A percentile compares a stretch with the other conserved stretches of the same genome.
phyloP scores from a whole-genome alignment of 495 filamentous ascomycete genomes.

The Penicillium salamii region DNA sequence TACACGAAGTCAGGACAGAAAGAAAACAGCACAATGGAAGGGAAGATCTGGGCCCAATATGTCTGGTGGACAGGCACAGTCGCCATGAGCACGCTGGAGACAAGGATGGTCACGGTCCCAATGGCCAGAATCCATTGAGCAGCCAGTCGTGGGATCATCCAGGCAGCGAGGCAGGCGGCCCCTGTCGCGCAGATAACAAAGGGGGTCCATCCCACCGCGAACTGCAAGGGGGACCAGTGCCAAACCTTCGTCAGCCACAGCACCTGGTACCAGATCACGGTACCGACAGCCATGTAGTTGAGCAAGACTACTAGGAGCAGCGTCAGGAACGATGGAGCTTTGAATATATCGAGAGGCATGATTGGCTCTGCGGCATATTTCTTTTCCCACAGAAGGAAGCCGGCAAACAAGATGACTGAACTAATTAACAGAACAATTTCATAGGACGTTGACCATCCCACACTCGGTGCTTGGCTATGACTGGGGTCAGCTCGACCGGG shows the following conservation, averaged over 20 bases:
- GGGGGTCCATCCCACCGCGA: constrained; percentile 43
- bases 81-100: constrained; percentile 39
- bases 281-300: constrained; percentile 51
- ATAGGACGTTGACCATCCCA: constrained; percentile 47
- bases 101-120: constrained; percentile 36
- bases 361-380: constrained; percentile 41
- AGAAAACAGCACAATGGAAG: constrained; percentile 40
- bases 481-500: not conserved
- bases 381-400: constrained; percentile 47
- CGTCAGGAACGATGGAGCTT: constrained; percentile 44
- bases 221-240: constrained; percentile 41
- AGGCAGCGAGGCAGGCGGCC: constrained; percentile 44
- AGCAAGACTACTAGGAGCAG: constrained; percentile 49
- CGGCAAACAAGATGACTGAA: constrained; percentile 37
- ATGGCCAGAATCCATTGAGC: constrained; percentile 53
- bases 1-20: constrained; percentile 52
- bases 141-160: constrained; percentile 44
- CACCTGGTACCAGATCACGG: constrained; percentile 47
- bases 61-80: constrained; percentile 48
- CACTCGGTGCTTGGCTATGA: constrained; percentile 47
- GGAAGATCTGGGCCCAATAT: constrained; percentile 53
- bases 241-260: constrained; percentile 46
- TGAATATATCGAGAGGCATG: constrained; percentile 50
- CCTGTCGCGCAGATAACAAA: constrained; percentile 39
- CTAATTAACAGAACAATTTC: constrained; percentile 42